Evolutionary conservation across 805 yeast genomes (phyloP), one percentile per base, ranked within the genome.

Genomic region (Yarrowia keelungensis): DNA sequence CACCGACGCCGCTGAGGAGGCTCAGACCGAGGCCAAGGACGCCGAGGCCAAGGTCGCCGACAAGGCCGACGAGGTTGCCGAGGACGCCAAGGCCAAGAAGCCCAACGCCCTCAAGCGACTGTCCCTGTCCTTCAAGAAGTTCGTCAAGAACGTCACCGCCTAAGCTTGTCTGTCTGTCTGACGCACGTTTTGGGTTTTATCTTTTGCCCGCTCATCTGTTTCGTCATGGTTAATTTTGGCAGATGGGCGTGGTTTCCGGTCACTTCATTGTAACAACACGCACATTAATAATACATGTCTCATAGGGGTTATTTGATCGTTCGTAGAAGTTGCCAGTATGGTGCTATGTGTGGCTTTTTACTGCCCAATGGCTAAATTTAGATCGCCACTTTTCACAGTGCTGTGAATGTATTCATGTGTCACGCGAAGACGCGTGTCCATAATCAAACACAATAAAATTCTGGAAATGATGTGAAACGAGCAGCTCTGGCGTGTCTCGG

Each of bases 91-190:
- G 67, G 56, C 46, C 70, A 74, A 73, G 73, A 74, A 73, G 73
- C 72, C 70, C 56, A 58, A 71, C 42, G 70, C 69, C 70, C 67
- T 71, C 73, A 74, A 74, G 75, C 73, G 71, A 73, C 58, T 70
- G 42, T 46, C 70, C 36, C 54, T 67, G 49, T 69, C 70, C 22
- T 66, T 75, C 69, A 75, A 75, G 76, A 75, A 74, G 74, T 71
- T 75, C 42, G 76, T 74, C 71, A 75, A 75, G 74, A 68, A 70
- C 61, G 76, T 74, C 68, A 73, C 71, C 75, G 73, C 73, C 68
- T 74, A 74, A 70, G 71, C 61, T 11, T 19, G 36, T 32, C 26
- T 12, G 54, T 26, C 16, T 22, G 15, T 19, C 46, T 26, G 39
- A 36, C 32, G 12, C n/a, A 7, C 12, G 10, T 22, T n/a, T 43